Conservation (phyloP, 1,284 basidiomycete species). For the Mycosarcoma maydis region DNA sequence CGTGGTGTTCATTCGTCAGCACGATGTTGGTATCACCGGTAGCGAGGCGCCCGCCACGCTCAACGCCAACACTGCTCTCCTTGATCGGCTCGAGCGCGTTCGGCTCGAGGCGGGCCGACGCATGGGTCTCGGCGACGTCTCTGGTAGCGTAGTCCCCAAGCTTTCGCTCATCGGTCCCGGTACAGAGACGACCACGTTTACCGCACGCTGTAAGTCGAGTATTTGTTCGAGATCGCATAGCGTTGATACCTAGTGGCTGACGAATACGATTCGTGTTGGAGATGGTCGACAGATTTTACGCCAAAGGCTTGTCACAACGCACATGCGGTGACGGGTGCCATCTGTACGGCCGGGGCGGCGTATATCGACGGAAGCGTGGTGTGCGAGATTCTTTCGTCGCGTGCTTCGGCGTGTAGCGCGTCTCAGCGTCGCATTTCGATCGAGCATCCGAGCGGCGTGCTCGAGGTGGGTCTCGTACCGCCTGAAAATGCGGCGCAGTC, state of each 20-base stretch:
- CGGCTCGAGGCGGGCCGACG: background rate
- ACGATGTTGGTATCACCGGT: slow-evolving; percentile 1
- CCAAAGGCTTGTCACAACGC: slow-evolving; percentile 1
- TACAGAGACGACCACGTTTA: background rate
- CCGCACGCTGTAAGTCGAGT: slow-evolving; percentile 1
- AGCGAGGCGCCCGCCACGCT: background rate
- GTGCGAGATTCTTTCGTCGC: background rate
- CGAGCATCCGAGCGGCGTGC: background rate
- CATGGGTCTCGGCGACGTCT: background rate
- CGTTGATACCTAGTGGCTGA: too few relatives aligned
- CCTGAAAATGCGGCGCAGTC: background rate
- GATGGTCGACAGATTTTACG: slow-evolving; percentile 1
- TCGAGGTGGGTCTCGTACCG: background rate
- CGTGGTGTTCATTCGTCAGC: slow-evolving; percentile 1
- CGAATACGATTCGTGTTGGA: too few relatives aligned
- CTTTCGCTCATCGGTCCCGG: background rate
- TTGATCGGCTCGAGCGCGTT: background rate
- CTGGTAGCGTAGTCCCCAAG: background rate
- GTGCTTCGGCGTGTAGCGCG: too few relatives aligned
- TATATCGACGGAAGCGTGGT: background rate
- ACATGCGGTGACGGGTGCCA: slow-evolving; percentile 2
- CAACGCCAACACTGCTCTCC: background rate
- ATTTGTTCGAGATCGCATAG: too few relatives aligned
- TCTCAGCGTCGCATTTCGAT: slow-evolving; percentile 1
- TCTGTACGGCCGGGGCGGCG: background rate